Base-by-base conservation (phyloP, 352 stramenopile genomes). In the Phytophthora meadii region DNA sequence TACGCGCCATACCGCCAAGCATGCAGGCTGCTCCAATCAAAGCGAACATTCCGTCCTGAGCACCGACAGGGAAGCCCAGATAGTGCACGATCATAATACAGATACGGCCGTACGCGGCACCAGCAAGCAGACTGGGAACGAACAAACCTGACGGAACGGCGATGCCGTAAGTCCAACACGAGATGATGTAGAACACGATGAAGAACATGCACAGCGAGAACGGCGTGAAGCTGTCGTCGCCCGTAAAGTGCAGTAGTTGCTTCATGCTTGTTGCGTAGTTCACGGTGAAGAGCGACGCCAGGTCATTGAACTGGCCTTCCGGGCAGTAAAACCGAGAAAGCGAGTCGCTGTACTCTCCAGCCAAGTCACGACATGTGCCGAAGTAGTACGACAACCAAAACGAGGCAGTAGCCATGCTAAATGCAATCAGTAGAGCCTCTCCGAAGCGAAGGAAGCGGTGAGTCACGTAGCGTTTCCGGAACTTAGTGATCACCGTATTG, bases 61-160 rank as follows among this genome's bases (percentile, higher is more conserved):
- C 87, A 9, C 81, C 87, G 1, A 93, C 76, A 1, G 85, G 87
- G 28, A 93, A 79, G 8, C 65, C 77, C 15, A 89, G 25, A 19
- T 72, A 85, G 59, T 92, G 82, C 8, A 89, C 60, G n/a, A 77
- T 61, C 72, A 88, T 81, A 10, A 93, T 82, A 37, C 71, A 92
- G 39, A 95, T 75, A 11, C 87, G 89, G 14, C 97, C 97, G 66
- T 98, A 98, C 11, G 97, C 96, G n/a, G 97, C 95, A 47, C 98
- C 97, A 8, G 88, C 81, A 22, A 99, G 76, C 14, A 99, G 79
- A 47, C 94, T 98, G 1, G 97, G 97, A 2, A 99, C 97, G 74
- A 99, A 99, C 12, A 99, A 79, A 37, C 97, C 97, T 44, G 86
- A 97, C 5, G 98, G 97, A n/a, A 99, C 94, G 3, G 95, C 88